Evolutionary conservation across 2,329 filamentous ascomycete genomes (phyloP), one percentile per base, ranked within the genome.

Genomic region (Penicillium sp.): DNA sequence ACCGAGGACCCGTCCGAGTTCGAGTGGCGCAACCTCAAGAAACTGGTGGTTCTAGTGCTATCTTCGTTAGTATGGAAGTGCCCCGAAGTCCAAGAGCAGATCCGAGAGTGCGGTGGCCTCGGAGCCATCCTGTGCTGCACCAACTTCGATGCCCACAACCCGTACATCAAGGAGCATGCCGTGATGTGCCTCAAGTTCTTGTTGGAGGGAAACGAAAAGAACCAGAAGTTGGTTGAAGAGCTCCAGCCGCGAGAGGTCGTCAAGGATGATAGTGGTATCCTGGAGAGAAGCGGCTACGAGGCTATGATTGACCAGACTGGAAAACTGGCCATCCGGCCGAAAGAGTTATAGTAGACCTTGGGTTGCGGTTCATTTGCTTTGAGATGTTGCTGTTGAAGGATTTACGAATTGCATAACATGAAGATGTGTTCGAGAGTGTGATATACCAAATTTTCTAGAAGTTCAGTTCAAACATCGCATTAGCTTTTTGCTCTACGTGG

Each of bases 111-210:
- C 59, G 87, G 89, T 54, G 91, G 91, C 34, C 86, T 97, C 35
- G 87, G 95, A 56, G 84, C 87, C 0, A 78, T 97, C 16, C 79
- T 96, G 13, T 89, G 89, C 61, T 95, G 89, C 69, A 96, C 89
- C 59, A 80, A 84, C 26, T 93, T 93, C 64, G 91, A 97, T 63
- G 89, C 91, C 57, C 83, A 95, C 69, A 96, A 96, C 62, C 89
- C 89, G 0, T 96, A 91, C 64, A 90, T 95, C 53, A 88, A 91
- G 60, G 91, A 97, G 67, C 87, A 90, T 54, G 87, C 89, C 2
- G 88, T 90, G 40, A 84, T 95, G 64, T 90, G 87, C 56, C 77
- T 94, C n/a, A 90, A 91, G 64, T 94, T 81, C 58, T 61, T 79
- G 16, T 69, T 80, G 6, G 77, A 80, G 48, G 69, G 69, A 1